Evolutionary conservation across 2,329 filamentous ascomycete species (phyloP), one percentile per base, ranked within the genome.

Genomic region (Pseudomassariella vexata): DNA sequence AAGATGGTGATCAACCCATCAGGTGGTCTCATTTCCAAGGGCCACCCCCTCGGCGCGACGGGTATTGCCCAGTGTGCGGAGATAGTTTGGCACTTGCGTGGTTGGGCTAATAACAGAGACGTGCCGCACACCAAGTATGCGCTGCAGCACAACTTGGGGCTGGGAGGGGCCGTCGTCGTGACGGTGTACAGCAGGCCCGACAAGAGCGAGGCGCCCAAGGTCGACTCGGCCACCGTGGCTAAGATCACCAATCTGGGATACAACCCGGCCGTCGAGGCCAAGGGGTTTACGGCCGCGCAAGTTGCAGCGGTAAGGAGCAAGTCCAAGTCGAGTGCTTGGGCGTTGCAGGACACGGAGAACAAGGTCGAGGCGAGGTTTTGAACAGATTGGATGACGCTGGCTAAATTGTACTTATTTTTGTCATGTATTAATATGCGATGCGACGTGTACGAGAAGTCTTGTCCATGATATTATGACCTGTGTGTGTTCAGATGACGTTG

Each of bases 11-110:
- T 96, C 57, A 96, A 96, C 62, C 90, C 90, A 2, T 94, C 86
- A 0, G 92, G 90, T 25, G 92, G 92, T 2, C 74, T 96, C 35
- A 96, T 96, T 51, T 92, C 85, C 41, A 96, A 96, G 68, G 92
- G 90, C 24, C 90, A 96, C 58, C 90, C 92, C 0, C 78, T 96
- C 4, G 90, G 90, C 20, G 90, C 90, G 0, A 94, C 87, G 1
- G 90, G 92, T n/a, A 73, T 96, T 32, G 92, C 90, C 9, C 90
- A 96, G 64, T 95, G 89, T 55, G 86, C 90, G 5, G 90, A 96
- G 65, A 68, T 96, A 9, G 85, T 94, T 18, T 96, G 90, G 90
- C 90, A 96, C 53, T 69, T 96, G 48, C 77, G 90, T 43, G 90
- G 90, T 9, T 95, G 90, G 90, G 90, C 90, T 14, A 95, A 92